Conservation (phyloP, 306 rosid species). For the Urtica urens region DNA sequence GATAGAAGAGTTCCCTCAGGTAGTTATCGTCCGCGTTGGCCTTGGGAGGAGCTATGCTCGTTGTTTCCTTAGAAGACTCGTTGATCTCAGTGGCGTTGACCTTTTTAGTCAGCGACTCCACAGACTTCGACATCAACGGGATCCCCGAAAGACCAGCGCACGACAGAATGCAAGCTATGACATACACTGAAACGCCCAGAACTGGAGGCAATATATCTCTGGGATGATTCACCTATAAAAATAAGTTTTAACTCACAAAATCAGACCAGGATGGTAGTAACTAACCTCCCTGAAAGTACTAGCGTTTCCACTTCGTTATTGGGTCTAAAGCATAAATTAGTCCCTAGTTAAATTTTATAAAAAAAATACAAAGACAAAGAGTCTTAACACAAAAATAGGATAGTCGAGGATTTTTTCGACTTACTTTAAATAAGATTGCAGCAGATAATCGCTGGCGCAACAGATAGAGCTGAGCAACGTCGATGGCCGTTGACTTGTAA, state of each 20-base stretch:
- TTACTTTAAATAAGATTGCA: conserved; percentile 62
- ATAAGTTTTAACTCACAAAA: conserved; percentile 1
- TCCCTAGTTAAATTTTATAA: not conserved
- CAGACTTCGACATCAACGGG: conserved; percentile 12
- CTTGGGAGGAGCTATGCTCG: not conserved
- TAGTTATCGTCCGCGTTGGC: no score
- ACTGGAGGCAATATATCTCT: conserved; percentile 49
- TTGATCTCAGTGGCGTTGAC: conserved; percentile 21
- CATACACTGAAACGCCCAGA: conserved; percentile 41
- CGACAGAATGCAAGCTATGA: conserved; percentile 50
- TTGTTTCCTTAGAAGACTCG: not conserved
- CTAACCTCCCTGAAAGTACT: no score
- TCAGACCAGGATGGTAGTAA: conserved; percentile 26
- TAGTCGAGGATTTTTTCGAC: not conserved
- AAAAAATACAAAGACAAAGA: not conserved
- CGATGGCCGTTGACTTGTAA: conserved; percentile 65
- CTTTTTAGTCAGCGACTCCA: conserved; percentile 28
- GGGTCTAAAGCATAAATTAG: not conserved
- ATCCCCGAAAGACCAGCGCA: conserved; percentile 53
- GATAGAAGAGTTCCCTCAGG: no score
- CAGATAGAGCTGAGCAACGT: conserved; percentile 85
- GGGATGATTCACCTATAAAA: conserved; percentile 56
- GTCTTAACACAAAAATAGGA: not conserved
- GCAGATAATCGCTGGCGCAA: conserved; percentile 78
- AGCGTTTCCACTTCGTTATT: no score